Evolutionary conservation across 1,284 basidiomycete species (phyloP).

Genomic region (Ganoderma lucidum): DNA sequence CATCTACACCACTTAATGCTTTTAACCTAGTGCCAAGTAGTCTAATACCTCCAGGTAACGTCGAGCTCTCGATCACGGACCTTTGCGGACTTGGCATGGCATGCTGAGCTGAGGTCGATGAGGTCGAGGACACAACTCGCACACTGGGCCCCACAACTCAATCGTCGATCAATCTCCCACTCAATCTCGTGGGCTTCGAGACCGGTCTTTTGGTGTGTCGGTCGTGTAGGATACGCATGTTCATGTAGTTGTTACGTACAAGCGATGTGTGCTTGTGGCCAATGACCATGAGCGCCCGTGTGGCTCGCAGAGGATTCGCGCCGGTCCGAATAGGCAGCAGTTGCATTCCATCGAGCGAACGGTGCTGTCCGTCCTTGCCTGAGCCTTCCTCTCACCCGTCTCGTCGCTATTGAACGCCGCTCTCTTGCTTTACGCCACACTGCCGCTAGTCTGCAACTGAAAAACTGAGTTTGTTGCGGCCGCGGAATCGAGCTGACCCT

Average conservation of each 20-base stretch:
- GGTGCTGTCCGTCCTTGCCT: not conserved
- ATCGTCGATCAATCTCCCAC: conserved; percentile 34
- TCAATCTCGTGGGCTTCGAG: conserved; percentile 25
- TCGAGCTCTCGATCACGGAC: not conserved
- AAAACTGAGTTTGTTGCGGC: conserved; percentile 4
- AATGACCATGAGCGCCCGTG: conserved; percentile 23
- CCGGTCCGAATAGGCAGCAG: conserved; percentile 35
- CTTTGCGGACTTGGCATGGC: not conserved
- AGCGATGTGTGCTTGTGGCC: conserved; percentile 16
- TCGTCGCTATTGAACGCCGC: not conserved
- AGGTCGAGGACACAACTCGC: conserved; percentile 9
- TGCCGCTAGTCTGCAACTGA: conserved; percentile 8
- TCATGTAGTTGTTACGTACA: conserved; percentile 37
- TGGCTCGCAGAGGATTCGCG: conserved; percentile 28
- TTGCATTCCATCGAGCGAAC: conserved; percentile 23
- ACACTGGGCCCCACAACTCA: conserved; percentile 34
- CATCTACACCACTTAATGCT: not conserved
- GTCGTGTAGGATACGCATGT: conserved; percentile 23
- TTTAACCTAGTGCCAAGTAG: not conserved
- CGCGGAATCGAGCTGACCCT: conserved; percentile 18
- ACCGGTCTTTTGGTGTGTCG: conserved; percentile 21
- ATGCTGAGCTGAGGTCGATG: conserved; percentile 6
- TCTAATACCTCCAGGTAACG: not conserved
- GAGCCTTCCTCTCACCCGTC: not conserved
- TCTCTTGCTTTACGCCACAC: conserved; percentile 8